A percentile compares a stretch with the other conserved stretches of the same genome.
These are phyloP conservation scores for Phragmites australis DNA, from an alignment of 176 grass and related monocot genomes.

Conservation along the genomic window DNA sequence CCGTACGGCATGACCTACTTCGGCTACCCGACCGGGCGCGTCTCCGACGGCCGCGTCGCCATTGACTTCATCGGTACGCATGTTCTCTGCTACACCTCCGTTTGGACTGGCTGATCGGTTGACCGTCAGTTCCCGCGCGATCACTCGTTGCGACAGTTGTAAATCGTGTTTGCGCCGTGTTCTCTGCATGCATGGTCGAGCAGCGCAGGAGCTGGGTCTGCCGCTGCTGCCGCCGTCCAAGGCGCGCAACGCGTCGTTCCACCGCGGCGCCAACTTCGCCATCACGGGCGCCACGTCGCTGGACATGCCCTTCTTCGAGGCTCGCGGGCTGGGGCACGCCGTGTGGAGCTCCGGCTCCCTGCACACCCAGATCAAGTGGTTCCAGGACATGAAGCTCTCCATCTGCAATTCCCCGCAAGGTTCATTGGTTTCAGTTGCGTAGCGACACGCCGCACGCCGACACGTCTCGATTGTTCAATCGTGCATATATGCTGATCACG, in stretches of 20 bases:
- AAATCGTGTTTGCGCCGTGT: not conserved
- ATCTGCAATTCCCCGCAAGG: conserved; percentile 33
- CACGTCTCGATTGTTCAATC: not conserved
- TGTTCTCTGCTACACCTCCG: not conserved
- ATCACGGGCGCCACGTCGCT: conserved; percentile 46
- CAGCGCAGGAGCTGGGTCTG: conserved; percentile 41
- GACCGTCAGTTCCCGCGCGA: not conserved
- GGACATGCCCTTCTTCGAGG: conserved; percentile 46
- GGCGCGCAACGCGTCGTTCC: conserved; percentile 39
- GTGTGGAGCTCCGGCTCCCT: conserved; percentile 47
- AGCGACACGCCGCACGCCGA: too few relatives aligned
- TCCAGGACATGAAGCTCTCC: conserved; percentile 36
- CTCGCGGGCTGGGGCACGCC: conserved; percentile 12
- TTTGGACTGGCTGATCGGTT: not conserved
- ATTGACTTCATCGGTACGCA: conserved; percentile 70
- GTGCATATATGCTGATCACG: too few relatives aligned
- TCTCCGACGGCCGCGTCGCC: conserved; percentile 73
- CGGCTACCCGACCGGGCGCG: conserved; percentile 72
- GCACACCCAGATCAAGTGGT: conserved; percentile 53
- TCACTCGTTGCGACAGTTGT: not conserved
- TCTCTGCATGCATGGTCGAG: not conserved
- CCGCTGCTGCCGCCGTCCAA: conserved; percentile 49
- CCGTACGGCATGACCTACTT: conserved; percentile 81
- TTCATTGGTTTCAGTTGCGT: not conserved
- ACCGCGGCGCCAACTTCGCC: conserved; percentile 48